Percentiles rank a stretch among this genome's conserved stretches.
These are phyloP conservation scores for Nigrospora osmanthi DNA, from an alignment of 2,329 filamentous ascomycete genomes.

Conservation along the genomic window DNA sequence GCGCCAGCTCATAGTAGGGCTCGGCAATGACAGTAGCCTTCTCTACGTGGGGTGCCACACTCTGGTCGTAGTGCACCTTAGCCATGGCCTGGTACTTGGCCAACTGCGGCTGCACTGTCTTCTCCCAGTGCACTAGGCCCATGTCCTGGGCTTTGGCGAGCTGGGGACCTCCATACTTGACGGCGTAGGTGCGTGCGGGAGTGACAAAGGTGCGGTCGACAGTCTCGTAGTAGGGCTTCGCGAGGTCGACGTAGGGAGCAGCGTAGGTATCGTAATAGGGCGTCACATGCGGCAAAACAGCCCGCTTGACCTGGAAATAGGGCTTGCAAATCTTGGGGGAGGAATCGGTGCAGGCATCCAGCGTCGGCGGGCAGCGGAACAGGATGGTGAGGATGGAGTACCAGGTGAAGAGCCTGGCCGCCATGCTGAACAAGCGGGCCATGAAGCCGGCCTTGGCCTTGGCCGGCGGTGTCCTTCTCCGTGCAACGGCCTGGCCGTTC, in stretches of 20 bases:
- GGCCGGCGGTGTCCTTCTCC: conserved; percentile 15
- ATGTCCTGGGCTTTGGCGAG: conserved; percentile 61
- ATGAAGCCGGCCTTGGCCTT: conserved; percentile 22
- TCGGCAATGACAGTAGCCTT: conserved; percentile 46
- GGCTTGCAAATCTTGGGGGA: conserved; percentile 77
- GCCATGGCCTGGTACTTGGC: conserved; percentile 53
- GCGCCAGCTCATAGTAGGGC: conserved; percentile 67
- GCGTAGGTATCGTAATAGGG: conserved; percentile 85
- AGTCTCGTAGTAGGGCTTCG: conserved; percentile 65
- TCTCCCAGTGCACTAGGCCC: conserved; percentile 67
- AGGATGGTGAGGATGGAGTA: conserved; percentile 74
- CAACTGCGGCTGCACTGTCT: conserved; percentile 68
- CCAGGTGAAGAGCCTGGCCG: conserved; percentile 70
- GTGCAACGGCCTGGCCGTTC: conserved; percentile 27
- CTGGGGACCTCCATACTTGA: conserved; percentile 68
- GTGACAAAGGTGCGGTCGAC: conserved; percentile 57
- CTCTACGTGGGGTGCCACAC: conserved; percentile 67
- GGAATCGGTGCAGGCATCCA: conserved; percentile 57
- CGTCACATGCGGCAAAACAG: conserved; percentile 64
- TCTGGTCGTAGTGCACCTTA: conserved; percentile 59
- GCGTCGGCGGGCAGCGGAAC: conserved; percentile 71
- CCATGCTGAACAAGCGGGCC: conserved; percentile 34
- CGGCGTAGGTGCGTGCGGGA: conserved; percentile 59
- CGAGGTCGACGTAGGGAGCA: conserved; percentile 71
- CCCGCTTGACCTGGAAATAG: conserved; percentile 61